A percentile compares a stretch with the other conserved stretches of the same genome.
Conservation (phyloP, 176 grass and related monocot species). For the maize (Zea mays) region DNA sequence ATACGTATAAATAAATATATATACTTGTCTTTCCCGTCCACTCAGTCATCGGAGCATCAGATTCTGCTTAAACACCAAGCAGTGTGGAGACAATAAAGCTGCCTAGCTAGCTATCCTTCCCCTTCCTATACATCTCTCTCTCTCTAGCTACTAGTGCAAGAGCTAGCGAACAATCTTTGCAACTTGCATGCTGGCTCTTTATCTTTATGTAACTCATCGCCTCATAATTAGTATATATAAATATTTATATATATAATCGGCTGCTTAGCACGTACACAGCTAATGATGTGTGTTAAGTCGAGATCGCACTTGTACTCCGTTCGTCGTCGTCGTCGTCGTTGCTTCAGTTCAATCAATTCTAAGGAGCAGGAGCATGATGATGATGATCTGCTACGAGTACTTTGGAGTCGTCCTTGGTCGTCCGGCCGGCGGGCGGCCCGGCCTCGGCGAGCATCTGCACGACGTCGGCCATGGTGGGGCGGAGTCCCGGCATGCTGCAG, state of each 20-base stretch:
- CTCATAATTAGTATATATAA: too few species aligned
- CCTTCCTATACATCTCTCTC: not conserved
- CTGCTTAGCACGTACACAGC: too few species aligned
- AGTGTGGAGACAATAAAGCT: not conserved
- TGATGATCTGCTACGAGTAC: not conserved
- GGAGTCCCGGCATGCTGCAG: constrained; percentile 59
- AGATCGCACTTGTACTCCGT: too few species aligned
- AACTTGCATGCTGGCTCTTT: too few species aligned
- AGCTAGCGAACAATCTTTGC: too few species aligned
- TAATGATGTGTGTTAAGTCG: too few species aligned
- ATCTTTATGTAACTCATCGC: too few species aligned
- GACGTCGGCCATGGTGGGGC: constrained; percentile 94
- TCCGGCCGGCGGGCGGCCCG: not conserved
- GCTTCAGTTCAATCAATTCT: not conserved
- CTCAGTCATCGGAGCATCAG: constrained; percentile 53
- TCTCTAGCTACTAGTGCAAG: too few species aligned
- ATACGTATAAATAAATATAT: not conserved
- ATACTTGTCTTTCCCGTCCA: constrained; percentile 32
- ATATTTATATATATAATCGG: too few species aligned
- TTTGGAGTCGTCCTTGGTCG: not conserved
- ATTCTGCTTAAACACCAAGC: constrained; percentile 99
- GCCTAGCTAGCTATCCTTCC: constrained; percentile 5
- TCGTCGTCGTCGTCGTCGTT: too few species aligned
- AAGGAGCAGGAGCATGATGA: not conserved
- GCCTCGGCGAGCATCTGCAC: constrained; percentile 81